These are phyloP conservation scores for Solanum virginianum DNA, from an alignment of 257 asterid genomes.

Conservation along the genomic window DNA sequence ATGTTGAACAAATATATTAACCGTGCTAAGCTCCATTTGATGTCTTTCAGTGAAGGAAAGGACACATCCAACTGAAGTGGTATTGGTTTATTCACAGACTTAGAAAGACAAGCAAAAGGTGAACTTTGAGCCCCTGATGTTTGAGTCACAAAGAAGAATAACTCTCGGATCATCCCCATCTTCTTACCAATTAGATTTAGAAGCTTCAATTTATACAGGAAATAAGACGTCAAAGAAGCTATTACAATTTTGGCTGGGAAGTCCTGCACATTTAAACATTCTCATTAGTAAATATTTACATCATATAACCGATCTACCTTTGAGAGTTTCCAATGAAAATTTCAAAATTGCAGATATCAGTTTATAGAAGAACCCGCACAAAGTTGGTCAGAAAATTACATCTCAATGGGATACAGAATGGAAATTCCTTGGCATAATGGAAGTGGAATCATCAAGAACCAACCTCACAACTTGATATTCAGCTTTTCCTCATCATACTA, in stretches of 20 bases:
- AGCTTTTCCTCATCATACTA: not conserved
- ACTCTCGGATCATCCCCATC: constrained; percentile 28
- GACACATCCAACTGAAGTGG: constrained; percentile 84
- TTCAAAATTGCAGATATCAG: not conserved
- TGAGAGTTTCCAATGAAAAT: not conserved
- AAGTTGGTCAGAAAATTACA: not conserved
- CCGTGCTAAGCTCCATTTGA: constrained; percentile 73
- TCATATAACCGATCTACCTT: not conserved
- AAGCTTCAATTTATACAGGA: constrained; percentile 33
- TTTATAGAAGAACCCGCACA: not conserved
- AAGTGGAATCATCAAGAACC: not conserved
- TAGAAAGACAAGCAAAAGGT: constrained; percentile 83
- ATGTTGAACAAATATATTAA: constrained; percentile 76
- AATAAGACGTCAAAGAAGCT: constrained; percentile 36
- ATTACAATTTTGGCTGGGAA: constrained; percentile 33
- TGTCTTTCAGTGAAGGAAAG: constrained; percentile 59
- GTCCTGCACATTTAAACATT: constrained; percentile 35
- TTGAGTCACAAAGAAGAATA: constrained; percentile 26
- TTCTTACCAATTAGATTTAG: constrained; percentile 14
- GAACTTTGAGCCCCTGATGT: constrained; percentile 36
- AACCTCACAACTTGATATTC: not conserved
- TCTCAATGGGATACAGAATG: not conserved
- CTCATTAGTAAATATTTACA: constrained; percentile 5
- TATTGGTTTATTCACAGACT: constrained; percentile 69
- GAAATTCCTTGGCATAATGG: not conserved